Evolutionary conservation across 257 asterid species (phyloP).

Genomic region (Striga asiatica): DNA sequence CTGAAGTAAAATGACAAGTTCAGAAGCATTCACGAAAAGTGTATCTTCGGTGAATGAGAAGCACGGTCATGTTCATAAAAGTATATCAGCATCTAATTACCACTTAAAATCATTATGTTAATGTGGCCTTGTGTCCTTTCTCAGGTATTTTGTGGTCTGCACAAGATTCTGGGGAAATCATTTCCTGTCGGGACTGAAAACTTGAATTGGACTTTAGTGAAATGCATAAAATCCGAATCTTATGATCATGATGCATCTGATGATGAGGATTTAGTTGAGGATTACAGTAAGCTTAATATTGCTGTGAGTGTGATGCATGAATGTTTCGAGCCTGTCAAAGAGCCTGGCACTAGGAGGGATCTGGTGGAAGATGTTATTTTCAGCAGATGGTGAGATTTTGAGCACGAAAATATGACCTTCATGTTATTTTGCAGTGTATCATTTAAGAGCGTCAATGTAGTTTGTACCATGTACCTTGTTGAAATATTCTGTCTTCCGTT

Average conservation of each 20-base stretch:
- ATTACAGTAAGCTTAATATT: conserved; percentile 51
- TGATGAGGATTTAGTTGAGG: conserved; percentile 33
- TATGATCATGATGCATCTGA: conserved; percentile 19
- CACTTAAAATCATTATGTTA: not conserved
- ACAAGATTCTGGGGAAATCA: conserved; percentile 41
- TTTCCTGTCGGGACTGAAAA: conserved; percentile 40
- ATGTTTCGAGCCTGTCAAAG: conserved; percentile 77
- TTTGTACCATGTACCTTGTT: not conserved
- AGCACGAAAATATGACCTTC: not conserved
- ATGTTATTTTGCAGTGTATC: not conserved
- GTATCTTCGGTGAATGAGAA: conserved; percentile 1
- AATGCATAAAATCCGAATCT: conserved; percentile 30
- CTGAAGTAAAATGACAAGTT: not conserved
- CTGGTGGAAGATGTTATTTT: conserved; percentile 78
- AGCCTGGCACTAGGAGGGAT: conserved; percentile 60
- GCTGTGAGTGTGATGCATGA: conserved; percentile 88
- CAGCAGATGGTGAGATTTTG: conserved; percentile 48
- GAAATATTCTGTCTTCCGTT: not conserved
- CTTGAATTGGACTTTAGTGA: conserved; percentile 66
- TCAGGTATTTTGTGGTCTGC: conserved; percentile 66
- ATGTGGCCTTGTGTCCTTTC: conserved; percentile 1
- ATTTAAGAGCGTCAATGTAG: not conserved
- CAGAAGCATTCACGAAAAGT: not conserved
- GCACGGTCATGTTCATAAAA: conserved; percentile 1
- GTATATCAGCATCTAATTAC: not conserved